Conservation (phyloP, 352 stramenopile species). For the Aphanomyces invadans region DNA sequence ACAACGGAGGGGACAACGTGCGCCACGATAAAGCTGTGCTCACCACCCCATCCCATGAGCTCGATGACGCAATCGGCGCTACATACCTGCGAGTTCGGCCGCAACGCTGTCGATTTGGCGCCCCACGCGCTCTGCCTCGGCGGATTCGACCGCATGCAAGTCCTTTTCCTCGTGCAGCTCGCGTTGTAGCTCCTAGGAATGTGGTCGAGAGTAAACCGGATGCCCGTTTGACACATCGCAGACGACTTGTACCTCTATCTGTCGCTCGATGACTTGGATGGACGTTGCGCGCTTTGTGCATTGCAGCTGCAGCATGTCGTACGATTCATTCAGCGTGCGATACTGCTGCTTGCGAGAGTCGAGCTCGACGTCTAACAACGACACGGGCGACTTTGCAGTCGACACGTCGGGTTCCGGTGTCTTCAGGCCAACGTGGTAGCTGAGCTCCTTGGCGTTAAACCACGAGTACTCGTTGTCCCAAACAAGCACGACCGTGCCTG, state of each 20-base stretch:
- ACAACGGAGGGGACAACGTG: not conserved
- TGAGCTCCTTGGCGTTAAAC: conserved; percentile 69
- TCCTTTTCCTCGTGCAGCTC: not conserved
- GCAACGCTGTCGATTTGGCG: conserved; percentile 3
- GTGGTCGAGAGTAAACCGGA: too few species aligned
- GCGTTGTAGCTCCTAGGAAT: not conserved
- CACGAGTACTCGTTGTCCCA: conserved; percentile 83
- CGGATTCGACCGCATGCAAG: not conserved
- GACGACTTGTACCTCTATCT: conserved; percentile 16
- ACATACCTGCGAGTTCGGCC: not conserved
- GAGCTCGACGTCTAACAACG: conserved; percentile 1
- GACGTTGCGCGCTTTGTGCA: not conserved
- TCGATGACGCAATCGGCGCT: not conserved
- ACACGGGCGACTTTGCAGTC: too few species aligned
- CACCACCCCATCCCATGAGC: too few species aligned
- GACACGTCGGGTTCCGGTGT: too few species aligned
- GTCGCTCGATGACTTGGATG: conserved; percentile 8
- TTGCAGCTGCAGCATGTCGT: not conserved
- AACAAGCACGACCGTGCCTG: conserved; percentile 51
- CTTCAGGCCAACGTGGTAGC: conserved; percentile 65
- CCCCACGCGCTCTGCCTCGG: not conserved
- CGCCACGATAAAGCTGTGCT: conserved; percentile 13
- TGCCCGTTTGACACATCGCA: too few species aligned
- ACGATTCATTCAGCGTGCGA: not conserved
- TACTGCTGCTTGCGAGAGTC: not conserved